Evolutionary conservation across 805 yeast species (phyloP).

Genomic region (Sugiyamaella valdiviana): DNA sequence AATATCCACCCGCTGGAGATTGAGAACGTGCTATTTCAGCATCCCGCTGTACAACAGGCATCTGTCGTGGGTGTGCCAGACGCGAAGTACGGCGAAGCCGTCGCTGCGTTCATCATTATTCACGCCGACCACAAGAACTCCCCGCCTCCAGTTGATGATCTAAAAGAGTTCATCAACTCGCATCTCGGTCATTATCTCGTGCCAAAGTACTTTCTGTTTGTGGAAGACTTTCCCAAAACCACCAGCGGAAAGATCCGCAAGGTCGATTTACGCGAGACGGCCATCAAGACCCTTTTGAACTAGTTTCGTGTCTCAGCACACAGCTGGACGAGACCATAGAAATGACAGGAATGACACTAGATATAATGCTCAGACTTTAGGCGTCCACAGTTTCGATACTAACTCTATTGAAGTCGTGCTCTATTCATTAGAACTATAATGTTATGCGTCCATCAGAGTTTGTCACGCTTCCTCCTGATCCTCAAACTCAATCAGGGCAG

Average conservation of each 20-base stretch:
- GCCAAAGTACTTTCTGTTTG: conserved; percentile 25
- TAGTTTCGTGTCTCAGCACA: too few relatives aligned
- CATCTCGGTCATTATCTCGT: conserved; percentile 28
- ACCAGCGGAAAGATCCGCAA: conserved; percentile 30
- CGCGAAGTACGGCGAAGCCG: conserved; percentile 27
- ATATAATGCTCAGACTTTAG: too few relatives aligned
- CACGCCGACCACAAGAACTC: conserved; percentile 11
- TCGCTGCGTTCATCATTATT: conserved; percentile 25
- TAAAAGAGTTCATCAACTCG: conserved; percentile 20
- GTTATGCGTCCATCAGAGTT: too few relatives aligned
- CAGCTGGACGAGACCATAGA: too few relatives aligned
- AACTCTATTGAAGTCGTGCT: background rate
- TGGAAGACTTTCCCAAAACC: conserved; percentile 28
- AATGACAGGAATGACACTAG: too few relatives aligned
- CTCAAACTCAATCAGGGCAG: conserved; percentile 28
- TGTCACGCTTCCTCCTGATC: conserved; percentile 2
- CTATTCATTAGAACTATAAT: background rate
- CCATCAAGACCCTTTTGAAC: background rate
- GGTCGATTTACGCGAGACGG: conserved; percentile 25
- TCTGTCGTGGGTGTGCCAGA: conserved; percentile 29
- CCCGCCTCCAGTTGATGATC: conserved; percentile 15
- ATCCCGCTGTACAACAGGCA: conserved; percentile 25
- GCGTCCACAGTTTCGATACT: background rate
- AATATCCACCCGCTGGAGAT: conserved; percentile 30
- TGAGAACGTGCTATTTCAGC: conserved; percentile 26